phyloP scores from a whole-genome alignment of 202 grass and related monocot species.

The Zizania palustris region DNA sequence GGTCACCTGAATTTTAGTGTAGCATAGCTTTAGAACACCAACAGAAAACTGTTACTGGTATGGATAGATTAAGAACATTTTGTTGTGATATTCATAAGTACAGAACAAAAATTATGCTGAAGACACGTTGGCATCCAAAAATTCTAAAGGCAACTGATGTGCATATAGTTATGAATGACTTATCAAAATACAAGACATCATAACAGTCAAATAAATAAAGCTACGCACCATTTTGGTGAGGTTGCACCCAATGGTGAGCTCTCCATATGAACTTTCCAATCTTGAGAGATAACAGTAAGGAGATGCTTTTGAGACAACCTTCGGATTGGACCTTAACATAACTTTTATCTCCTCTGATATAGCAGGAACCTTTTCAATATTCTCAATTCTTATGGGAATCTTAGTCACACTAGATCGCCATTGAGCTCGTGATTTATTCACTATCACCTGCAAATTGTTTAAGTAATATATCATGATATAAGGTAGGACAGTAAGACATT shows the following conservation, averaged over 20 bases:
- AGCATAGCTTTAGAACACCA: conserved; percentile 9
- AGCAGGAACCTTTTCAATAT: conserved; percentile 83
- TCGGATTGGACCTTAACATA: conserved; percentile 67
- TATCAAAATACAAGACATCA: conserved; percentile 1
- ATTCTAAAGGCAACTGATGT: not conserved
- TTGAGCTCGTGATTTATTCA: conserved; percentile 84
- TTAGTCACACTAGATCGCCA: conserved; percentile 68
- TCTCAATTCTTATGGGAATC: conserved; percentile 75
- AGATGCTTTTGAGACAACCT: conserved; percentile 69
- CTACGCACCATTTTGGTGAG: conserved; percentile 78
- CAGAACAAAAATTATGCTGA: not conserved
- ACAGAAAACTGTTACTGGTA: not conserved
- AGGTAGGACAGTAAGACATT: not conserved
- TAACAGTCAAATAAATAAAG: conserved; percentile 31
- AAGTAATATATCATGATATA: conserved; percentile 35
- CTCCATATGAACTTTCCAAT: conserved; percentile 76
- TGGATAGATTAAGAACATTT: conserved; percentile 2
- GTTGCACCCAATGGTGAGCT: conserved; percentile 89
- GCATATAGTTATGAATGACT: not conserved
- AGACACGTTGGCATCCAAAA: conserved; percentile 4
- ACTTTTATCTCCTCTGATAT: conserved; percentile 76
- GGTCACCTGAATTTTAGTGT: not conserved
- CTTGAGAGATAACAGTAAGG: conserved; percentile 90
- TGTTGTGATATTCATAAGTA: not conserved
- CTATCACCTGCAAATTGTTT: conserved; percentile 77